Evolutionary conservation across 768 basidiomycete species (phyloP).

Genomic region (Pleurotus tuoliensis): DNA sequence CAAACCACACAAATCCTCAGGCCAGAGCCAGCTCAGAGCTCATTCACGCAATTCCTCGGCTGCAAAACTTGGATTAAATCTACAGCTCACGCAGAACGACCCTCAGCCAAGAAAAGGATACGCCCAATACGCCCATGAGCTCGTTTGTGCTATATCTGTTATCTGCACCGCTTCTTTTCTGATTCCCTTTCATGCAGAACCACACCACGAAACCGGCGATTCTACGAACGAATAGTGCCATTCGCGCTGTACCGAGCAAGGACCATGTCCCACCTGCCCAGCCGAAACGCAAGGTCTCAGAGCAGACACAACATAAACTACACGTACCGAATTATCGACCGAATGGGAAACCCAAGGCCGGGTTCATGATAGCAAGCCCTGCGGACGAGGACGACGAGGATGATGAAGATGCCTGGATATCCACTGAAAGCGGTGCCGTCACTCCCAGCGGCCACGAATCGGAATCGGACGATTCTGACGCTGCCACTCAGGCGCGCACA

Average conservation of each 20-base stretch:
- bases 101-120: slow-evolving; percentile 31
- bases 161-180: slow-evolving; percentile 7
- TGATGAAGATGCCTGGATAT: slow-evolving; percentile 75
- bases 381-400: slow-evolving; percentile 34
- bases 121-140: slow-evolving; percentile 41
- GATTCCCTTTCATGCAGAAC: neutral
- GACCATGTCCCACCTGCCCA: slow-evolving; percentile 11
- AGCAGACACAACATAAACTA: slow-evolving; percentile 17
- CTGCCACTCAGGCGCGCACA: slow-evolving; percentile 17
- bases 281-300: slow-evolving; percentile 17
- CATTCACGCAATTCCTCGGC: slow-evolving; percentile 65
- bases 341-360: slow-evolving; percentile 38
- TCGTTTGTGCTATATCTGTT: slow-evolving; percentile 11
- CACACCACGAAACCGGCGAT: neutral
- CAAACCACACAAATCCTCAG: slow-evolving; percentile 44
- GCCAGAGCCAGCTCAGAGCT: slow-evolving; percentile 46
- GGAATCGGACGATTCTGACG: slow-evolving; percentile 39
- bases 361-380: slow-evolving; percentile 56
- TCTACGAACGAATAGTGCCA: slow-evolving; percentile 5
- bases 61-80: slow-evolving; percentile 53
- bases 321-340: slow-evolving; percentile 13
- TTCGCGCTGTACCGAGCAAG: neutral
- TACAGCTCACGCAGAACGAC: slow-evolving; percentile 71
- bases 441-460: slow-evolving; percentile 56
- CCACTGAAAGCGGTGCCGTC: slow-evolving; percentile 71